Conservation (phyloP, 2,329 filamentous ascomycete genomes). For the Colletotrichum liaoningense region DNA sequence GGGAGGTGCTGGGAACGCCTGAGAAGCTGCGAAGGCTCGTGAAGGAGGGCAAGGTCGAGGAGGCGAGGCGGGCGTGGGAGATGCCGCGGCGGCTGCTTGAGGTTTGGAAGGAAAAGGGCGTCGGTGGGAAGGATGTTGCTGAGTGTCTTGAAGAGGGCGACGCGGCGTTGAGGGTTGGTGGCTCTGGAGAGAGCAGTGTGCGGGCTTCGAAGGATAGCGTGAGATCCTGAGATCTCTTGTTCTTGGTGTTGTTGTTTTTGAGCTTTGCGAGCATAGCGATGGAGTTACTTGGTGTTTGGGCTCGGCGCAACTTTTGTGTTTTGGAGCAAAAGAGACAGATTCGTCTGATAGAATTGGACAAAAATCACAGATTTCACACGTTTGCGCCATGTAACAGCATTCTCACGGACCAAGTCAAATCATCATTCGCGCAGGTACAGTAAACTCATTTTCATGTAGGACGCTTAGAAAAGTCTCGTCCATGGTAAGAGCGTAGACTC, state of each 20-base stretch:
- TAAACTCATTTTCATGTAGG: too few relatives aligned
- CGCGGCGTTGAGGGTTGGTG: slow-evolving; percentile 52
- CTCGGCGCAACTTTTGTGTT: neutral
- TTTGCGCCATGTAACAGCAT: neutral
- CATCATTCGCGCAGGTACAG: too few relatives aligned
- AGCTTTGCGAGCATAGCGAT: slow-evolving; percentile 16
- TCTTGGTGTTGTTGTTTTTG: neutral
- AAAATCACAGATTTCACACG: neutral
- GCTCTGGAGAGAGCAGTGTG: slow-evolving; percentile 26
- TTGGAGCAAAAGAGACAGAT: neutral
- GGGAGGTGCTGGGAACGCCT: slow-evolving; percentile 72
- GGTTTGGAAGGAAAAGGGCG: slow-evolving; percentile 64
- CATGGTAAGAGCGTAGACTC: too few relatives aligned
- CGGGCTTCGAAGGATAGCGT: slow-evolving; percentile 36
- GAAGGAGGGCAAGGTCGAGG: slow-evolving; percentile 67
- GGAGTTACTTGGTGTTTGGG: slow-evolving; percentile 19
- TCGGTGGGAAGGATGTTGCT: slow-evolving; percentile 67
- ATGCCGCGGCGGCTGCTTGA: slow-evolving; percentile 63
- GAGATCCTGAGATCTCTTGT: neutral
- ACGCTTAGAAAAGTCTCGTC: too few relatives aligned
- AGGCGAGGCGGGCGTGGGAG: slow-evolving; percentile 69
- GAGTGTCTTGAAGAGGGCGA: slow-evolving; percentile 66
- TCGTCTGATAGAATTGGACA: neutral
- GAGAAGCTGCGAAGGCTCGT: slow-evolving; percentile 68
- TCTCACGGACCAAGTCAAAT: neutral